Evolutionary conservation across 2,329 filamentous ascomycete species (phyloP), one percentile per base, ranked within the genome.

Genomic region (Corinectria fuckeliana): DNA sequence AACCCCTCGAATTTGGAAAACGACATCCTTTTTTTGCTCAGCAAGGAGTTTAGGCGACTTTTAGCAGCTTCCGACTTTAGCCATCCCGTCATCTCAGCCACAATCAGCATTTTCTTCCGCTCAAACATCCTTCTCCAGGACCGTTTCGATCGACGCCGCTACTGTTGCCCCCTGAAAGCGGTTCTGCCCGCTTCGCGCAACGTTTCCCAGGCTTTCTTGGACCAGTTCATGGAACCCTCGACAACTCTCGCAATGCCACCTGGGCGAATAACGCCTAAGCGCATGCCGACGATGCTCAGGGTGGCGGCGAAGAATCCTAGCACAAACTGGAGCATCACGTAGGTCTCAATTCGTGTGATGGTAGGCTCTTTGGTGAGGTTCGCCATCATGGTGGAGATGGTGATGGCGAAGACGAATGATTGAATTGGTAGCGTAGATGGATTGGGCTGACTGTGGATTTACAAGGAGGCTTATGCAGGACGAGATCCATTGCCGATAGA

Each of bases 361-460:
- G 5, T 8, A 20, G 13, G 9, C 6, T 13, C 13, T 13, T 3
- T 3, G 16, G 14, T 11, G 20, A 42, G 14, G 8, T 23, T 42
- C n/a, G 34, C 49, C 8, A 51, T 26, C 25, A 51, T 25, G 11
- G 49, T 41, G 11, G 49, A 21, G 20, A 41, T 25, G 11, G 26
- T 30, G 18, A 51, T 30, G 9, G 49, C 49, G 32, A 51, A 51
- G 4, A 51, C 49, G 34, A 51, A 51, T n/a, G 49, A 41, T 41
- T 3, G 49, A 51, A 14, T 51, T 51, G 23, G 26, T 41, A 9
- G 39, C 49, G 34, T n/a, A 51, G 6, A 41, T 18, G n/a, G 34
- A 26, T 25, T 51, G 49, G 11, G 49, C 21, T 7, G 49, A 41
- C 34, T 23, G n/a, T 10, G 32, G 49, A 6, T 51, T 23, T 7